Evolutionary conservation across 306 rosid species (phyloP), one percentile per base, ranked within the genome.

Genomic region (Cicer judaicum): DNA sequence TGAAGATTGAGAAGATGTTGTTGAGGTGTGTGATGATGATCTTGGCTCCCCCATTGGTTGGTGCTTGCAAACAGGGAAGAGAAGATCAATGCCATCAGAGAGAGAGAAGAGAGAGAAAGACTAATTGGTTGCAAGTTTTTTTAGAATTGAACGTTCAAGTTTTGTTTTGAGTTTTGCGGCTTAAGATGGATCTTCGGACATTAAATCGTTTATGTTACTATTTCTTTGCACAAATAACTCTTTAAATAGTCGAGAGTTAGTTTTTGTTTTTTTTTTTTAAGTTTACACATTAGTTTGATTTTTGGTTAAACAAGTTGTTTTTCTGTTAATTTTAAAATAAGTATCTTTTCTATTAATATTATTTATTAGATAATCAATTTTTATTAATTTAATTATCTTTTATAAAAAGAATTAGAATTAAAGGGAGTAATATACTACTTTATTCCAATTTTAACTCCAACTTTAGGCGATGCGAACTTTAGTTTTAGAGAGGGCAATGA

Each of bases 41-140:
- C 79, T 74, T 62, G 85, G 76, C 80, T 87, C 93, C 74, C 81
- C 97, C 97, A 91, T 91, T 46, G 88, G 68, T 76, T 67, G 81
- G 40, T 19, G 72, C 72, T 65, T 34, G 54, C 21, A 78, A 78
- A 83, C 74, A 8, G 77, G 50, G 69, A 72, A 64, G 48, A 80
- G 57, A 64, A 81, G 63, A 82, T 49, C 41, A 64, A 0, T 70
- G 70, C 76, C 83, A 79, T 60, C 50, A 65, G 64, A 10, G 76
- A 49, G 78, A 52, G 64, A 38, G 11, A 61, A 60, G 12, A 49
- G 8, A 53, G 78, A 44, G 48, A 15, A 54, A 71, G 6, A 19
- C 7, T 40, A 39, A 40, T 18, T 43, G n/a, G 67, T 72, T 52
- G 14, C 12, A 6, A 10, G 7, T 12, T 53, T 54, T 68, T 24